Base-by-base conservation (phyloP, 2,329 filamentous ascomycete species). In the Colletotrichum destructivum region DNA sequence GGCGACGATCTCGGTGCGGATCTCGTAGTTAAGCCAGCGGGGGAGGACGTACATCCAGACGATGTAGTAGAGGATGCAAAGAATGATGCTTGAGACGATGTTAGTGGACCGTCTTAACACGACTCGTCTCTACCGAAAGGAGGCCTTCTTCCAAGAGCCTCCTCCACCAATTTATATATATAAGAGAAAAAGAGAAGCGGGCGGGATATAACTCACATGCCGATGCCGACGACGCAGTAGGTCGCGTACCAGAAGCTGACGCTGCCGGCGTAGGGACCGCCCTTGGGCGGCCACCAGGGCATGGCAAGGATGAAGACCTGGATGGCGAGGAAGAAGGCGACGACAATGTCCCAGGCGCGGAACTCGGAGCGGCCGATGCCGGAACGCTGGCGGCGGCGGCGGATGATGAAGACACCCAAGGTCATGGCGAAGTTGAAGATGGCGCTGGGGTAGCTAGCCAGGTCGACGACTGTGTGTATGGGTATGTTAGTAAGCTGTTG, bases 211-310 rank as follows among this genome's bases (percentile, higher is more conserved):
- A 88, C 88, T 84, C 82, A 91, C 88, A 93, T 86, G 26, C 79
- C 90, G 69, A 94, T 86, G 0, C 92, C 91, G 0, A 89, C 87
- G 0, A 90, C 88, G 23, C 88, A 87, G 75, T 94, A 93, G 0
- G 91, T 93, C 1, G 86, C 91, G 74, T 94, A 94, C 89, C 90
- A 94, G 79, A 94, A 94, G 64, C 88, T 91, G 1, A 93, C 91
- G 67, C 91, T 88, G 0, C 91, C 92, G 0, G 87, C 89, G 44
- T 87, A 86, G 0, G 82, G 82, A 0, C 92, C 92, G 0, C 83
- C 86, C 0, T 84, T 83, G 0, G 92, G 92, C 2, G 92, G 92
- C 74, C 90, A 92, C 92, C 92, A 94, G 0, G 92, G 92, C 85
- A 93, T 92, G 18, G 90, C 85, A 2, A 94, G 81, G 55, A 93